Base-by-base conservation (phyloP, 441 rosid genomes). In the Caryocar brasiliense region DNA sequence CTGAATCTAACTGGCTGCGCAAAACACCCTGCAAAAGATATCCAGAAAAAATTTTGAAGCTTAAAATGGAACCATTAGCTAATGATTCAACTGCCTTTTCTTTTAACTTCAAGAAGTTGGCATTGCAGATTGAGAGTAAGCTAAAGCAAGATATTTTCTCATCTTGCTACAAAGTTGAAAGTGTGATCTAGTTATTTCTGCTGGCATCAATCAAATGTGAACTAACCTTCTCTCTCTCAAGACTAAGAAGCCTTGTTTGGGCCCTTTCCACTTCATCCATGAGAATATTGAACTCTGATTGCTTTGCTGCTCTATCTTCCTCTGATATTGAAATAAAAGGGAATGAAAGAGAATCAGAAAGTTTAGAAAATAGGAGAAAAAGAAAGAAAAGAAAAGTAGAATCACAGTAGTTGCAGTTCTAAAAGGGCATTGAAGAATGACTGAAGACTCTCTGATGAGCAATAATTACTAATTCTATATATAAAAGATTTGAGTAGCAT, bases 241-340 rank as follows among this genome's bases (percentile, higher is more conserved):
- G 87, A 67, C 91, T 78, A 65, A 76, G 78, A 65, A 89, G 94
- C n/a, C 97, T 83, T 19, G 91, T 82, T 73, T 93, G 99, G 65
- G 97, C 99, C 66, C 96, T 80, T 71, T 93, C 99, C 45, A 93
- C 96, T 83, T 93, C 99, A 81, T 93, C 97, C 96, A 93, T 86
- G 65, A 89, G 72, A 60, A 89, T 81, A 68, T 62, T 78, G 76
- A 93, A 74, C 76, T 89, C 99, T 51, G 99, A 86, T 42, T 89
- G 97, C 74, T 93, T 93, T 40, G 91, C 78, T 18, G 96, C 99
- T 24, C 71, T 69, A 47, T 93, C 99, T 81, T 89, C 99, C 39
- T 89, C 99, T 93, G 80, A 55, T 61, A 41, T 59, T 63, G 41
- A 56, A 39, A 47, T n/a, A 56, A 43, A 15, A 30, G 41, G 43